These are phyloP conservation scores for Zoysia japonica DNA, from an alignment of 176 grass and related monocot species.

Conservation along the genomic window DNA sequence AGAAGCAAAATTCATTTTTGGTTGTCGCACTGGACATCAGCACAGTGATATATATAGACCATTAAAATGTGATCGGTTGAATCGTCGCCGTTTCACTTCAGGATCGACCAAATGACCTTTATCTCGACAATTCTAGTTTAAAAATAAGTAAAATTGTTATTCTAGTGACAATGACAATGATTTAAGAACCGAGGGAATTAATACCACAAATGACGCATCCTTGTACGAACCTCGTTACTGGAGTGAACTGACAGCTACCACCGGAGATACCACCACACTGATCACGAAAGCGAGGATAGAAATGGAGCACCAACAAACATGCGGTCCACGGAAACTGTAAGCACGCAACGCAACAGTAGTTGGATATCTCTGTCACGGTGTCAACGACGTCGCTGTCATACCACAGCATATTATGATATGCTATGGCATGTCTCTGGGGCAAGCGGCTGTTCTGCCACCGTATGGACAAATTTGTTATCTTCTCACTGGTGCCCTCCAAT, in stretches of 20 bases:
- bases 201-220: neutral
- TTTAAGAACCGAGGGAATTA: no score
- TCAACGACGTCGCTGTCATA: neutral
- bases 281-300: neutral
- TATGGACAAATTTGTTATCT: no score
- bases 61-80: neutral
- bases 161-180: no score
- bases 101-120: neutral
- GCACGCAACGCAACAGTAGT: neutral
- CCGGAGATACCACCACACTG: neutral
- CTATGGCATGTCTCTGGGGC: neutral
- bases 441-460: no score
- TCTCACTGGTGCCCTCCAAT: no score
- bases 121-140: no score
- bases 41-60: neutral
- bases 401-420: neutral
- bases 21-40: neutral
- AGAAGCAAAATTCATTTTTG: neutral
- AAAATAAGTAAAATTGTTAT: no score
- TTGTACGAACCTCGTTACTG: neutral
- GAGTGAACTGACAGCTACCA: neutral
- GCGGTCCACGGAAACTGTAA: neutral
- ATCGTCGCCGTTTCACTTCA: neutral
- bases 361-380: neutral
- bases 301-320: neutral